Evolutionary conservation across 2,329 filamentous ascomycete genomes (phyloP).

Genomic region (Aspergillus tanneri): DNA sequence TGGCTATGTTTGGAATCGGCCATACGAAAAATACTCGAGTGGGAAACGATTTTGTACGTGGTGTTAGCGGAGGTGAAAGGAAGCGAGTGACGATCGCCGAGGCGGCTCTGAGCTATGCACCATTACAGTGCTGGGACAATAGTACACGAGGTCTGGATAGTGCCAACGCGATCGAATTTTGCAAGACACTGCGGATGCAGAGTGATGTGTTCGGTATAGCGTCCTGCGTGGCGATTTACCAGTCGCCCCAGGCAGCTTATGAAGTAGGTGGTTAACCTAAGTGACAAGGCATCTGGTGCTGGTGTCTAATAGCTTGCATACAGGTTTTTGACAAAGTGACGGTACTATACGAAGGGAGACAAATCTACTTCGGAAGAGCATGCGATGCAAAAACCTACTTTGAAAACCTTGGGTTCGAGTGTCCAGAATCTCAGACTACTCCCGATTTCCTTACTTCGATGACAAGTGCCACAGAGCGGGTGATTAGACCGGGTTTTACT

Average conservation of each 20-base stretch:
- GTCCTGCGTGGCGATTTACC: constrained; percentile 53
- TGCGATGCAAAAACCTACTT: constrained; percentile 61
- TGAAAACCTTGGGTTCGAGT: constrained; percentile 64
- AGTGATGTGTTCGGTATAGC: constrained; percentile 46
- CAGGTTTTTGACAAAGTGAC: constrained; percentile 64
- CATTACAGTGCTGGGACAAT: constrained; percentile 42
- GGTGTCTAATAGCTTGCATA: neutral
- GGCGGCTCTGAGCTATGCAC: constrained; percentile 43
- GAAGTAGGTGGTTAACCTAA: constrained; percentile 15
- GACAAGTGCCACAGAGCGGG: constrained; percentile 61
- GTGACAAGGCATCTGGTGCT: neutral
- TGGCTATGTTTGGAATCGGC: constrained; percentile 29
- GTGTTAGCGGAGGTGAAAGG: constrained; percentile 57
- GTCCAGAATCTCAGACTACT: constrained; percentile 63
- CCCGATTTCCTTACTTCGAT: constrained; percentile 68
- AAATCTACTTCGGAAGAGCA: constrained; percentile 70
- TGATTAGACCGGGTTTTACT: constrained; percentile 57
- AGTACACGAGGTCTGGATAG: constrained; percentile 47
- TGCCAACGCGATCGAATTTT: constrained; percentile 54
- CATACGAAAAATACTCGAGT: constrained; percentile 50
- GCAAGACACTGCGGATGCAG: constrained; percentile 45
- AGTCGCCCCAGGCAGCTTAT: constrained; percentile 41
- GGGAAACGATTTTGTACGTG: constrained; percentile 53
- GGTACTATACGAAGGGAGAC: constrained; percentile 67
- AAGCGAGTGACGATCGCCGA: constrained; percentile 60